Percentiles rank a stretch among this genome's conserved stretches.
Evolutionary conservation across 1,284 basidiomycete genomes (phyloP).

Genomic region (Heterobasidion parviporum): DNA sequence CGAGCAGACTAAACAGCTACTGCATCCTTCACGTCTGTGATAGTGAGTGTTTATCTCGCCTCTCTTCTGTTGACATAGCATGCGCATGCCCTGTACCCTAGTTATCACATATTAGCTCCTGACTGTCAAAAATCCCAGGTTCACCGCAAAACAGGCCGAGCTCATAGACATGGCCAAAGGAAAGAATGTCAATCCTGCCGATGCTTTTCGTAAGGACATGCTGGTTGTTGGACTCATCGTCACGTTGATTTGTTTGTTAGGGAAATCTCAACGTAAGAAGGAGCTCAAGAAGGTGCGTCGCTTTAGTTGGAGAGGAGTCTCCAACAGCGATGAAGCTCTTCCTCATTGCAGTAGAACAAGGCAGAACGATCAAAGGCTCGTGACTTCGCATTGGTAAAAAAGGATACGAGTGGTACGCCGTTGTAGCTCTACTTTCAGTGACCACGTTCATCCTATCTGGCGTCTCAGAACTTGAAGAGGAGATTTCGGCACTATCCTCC

Average conservation of each 20-base stretch:
- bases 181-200: slow-evolving; percentile 78
- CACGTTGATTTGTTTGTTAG: slow-evolving; percentile 26
- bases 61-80: no score
- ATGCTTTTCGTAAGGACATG: slow-evolving; percentile 60
- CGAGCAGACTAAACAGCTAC: no score
- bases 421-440: background rate
- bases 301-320: slow-evolving; percentile 11
- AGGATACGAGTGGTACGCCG: slow-evolving; percentile 68
- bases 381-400: slow-evolving; percentile 81
- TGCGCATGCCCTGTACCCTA: no score
- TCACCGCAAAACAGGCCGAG: no score
- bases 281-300: slow-evolving; percentile 78
- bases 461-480: slow-evolving; percentile 56
- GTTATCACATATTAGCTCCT: no score
- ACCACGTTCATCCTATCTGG: background rate
- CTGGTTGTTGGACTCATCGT: background rate
- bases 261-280: slow-evolving; percentile 82
- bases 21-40: no score
- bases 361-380: slow-evolving; percentile 67
- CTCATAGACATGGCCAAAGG: slow-evolving; percentile 65
- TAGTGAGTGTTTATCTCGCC: no score
- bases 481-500: slow-evolving; percentile 56
- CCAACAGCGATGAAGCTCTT: slow-evolving; percentile 4
- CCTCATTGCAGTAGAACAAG: slow-evolving; percentile 73
- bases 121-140: no score